phyloP scores from a whole-genome alignment of 2,329 filamentous ascomycete species.

The Pseudocercospora fijiensis region DNA sequence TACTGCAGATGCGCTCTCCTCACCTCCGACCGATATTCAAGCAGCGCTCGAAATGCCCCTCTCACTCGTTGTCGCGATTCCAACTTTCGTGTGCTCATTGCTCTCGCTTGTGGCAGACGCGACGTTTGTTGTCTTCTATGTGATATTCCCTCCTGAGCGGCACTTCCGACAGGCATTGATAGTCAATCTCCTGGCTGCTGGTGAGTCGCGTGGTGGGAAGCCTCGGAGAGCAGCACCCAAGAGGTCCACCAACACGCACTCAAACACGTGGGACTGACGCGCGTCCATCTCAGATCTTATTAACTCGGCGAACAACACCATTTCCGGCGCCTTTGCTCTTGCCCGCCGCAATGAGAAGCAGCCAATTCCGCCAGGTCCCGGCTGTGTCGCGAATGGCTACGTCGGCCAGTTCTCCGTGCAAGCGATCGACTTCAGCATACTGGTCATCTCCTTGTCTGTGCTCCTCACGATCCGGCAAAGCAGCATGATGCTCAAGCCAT shows the following conservation, averaged over 20 bases:
- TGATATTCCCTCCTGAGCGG: constrained; percentile 24
- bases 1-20: not conserved
- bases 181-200: constrained; percentile 24
- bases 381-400: constrained; percentile 48
- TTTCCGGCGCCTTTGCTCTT: constrained; percentile 44
- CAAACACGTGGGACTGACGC: not conserved
- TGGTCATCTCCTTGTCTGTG: constrained; percentile 48
- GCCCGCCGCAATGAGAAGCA: constrained; percentile 24
- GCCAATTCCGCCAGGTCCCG: constrained; percentile 32
- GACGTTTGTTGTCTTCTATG: constrained; percentile 22
- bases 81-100: constrained; percentile 26
- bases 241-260: not conserved
- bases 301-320: constrained; percentile 46
- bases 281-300: constrained; percentile 43
- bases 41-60: constrained; percentile 6
- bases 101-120: constrained; percentile 22
- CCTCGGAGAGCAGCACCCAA: not conserved
- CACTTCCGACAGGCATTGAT: constrained; percentile 28
- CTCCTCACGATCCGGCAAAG: constrained; percentile 43
- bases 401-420: constrained; percentile 50
- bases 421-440: constrained; percentile 44
- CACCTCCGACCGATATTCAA: constrained; percentile 3
- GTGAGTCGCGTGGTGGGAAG: constrained; percentile 10
- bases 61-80: constrained; percentile 22
- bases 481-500: constrained; percentile 37